Evolutionary conservation across 2,329 filamentous ascomycete species (phyloP), one percentile per base, ranked within the genome.

Genomic region (Cephalotrichum gorgonifer): DNA sequence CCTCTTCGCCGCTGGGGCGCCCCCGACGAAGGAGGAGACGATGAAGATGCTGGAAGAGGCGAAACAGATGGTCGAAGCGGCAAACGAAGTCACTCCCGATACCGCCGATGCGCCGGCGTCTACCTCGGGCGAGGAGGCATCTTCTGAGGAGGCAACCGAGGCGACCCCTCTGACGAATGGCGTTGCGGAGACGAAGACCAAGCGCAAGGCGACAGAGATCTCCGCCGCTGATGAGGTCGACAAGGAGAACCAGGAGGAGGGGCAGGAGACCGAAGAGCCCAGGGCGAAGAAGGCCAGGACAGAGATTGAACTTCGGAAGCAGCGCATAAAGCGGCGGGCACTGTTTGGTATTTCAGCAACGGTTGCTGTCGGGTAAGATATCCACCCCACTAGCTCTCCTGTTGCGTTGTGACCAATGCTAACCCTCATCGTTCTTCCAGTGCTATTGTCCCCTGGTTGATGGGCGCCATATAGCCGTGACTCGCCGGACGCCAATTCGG

Each of bases 271-370:
- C 15, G 70, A 72, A 39, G 68, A 72, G 48, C 74, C 68, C 4
- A 69, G 69, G 44, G 65, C 81, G 64, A 97, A 97, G 79, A 88
- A 85, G 62, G 80, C 78, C 38, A 88, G 83, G 73, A 85, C 88
- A 1, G 86, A 93, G 62, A 78, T 86, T 42, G 85, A 93, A 66
- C 65, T 94, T 56, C 84, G 84, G 65, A 90, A 88, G 69, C 85
- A 94, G 68, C 86, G 83, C 60, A 88, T 96, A 55, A 84, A 88
- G 68, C 88, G 83, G 66, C 81, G 89, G 61, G 88, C 93, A 43
- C 72, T 95, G 53, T 76, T 95, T 54, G 91, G 93, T 51, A 79
- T 97, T 48, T 87, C 84, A 54, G 88, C 88, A 51, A 93, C 88
- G 43, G 76, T 96, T 63, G 88, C 87, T 50, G 78, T 96, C 65